These are phyloP conservation scores for Seiridium unicorne DNA, from an alignment of 2,329 filamentous ascomycete species.

Conservation along the genomic window DNA sequence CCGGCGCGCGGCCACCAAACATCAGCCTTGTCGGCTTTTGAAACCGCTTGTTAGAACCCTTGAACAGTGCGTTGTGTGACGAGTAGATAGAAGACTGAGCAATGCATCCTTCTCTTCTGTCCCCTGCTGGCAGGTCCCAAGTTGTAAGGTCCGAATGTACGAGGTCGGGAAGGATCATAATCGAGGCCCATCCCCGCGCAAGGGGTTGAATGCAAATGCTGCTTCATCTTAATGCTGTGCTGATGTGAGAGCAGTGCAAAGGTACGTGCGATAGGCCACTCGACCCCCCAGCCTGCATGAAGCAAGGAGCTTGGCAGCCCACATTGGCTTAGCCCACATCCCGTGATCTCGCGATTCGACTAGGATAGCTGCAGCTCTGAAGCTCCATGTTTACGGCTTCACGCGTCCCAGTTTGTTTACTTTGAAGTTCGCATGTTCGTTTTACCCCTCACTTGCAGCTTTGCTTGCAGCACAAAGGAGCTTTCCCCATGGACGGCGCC, in stretches of 20 bases:
- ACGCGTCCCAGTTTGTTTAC: constrained; percentile 2
- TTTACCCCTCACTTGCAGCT: constrained; percentile 1
- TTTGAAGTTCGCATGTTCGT: not conserved
- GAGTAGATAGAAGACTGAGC: too few relatives aligned
- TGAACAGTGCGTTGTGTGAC: not conserved
- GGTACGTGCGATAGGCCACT: not conserved
- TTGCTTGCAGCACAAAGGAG: constrained; percentile 1
- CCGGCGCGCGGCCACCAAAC: too few relatives aligned
- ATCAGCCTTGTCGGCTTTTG: not conserved
- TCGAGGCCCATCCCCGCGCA: not conserved
- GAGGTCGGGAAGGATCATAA: not conserved
- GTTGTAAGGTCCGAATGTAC: too few relatives aligned
- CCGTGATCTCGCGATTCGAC: constrained; percentile 4
- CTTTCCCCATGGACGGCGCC: not conserved
- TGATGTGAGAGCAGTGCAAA: constrained; percentile 1
- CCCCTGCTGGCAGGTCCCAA: too few relatives aligned
- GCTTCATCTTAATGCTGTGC: not conserved
- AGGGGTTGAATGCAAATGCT: not conserved
- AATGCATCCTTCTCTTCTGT: too few relatives aligned
- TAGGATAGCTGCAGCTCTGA: not conserved
- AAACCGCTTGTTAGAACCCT: not conserved
- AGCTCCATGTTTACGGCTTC: not conserved
- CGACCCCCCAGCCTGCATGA: not conserved
- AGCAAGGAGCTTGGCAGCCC: not conserved
- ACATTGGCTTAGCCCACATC: not conserved